A percentile compares a stretch with the other conserved stretches of the same genome.
phyloP scores from a whole-genome alignment of 1,284 basidiomycete species.

The Kwoniella shivajii region DNA sequence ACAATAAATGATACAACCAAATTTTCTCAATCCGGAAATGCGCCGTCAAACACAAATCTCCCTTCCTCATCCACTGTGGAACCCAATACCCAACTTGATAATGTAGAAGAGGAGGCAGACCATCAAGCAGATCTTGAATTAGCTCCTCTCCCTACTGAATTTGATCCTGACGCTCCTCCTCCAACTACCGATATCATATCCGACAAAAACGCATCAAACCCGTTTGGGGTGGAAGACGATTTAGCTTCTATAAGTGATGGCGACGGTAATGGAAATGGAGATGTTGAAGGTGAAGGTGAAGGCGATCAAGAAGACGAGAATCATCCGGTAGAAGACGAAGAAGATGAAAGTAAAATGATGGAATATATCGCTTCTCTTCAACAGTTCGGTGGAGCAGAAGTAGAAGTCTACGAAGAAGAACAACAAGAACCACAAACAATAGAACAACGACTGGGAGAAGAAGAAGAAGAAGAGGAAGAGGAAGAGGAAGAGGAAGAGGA shows the following conservation, averaged over 20 bases:
- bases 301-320: slow-evolving; percentile 8
- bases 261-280: not conserved
- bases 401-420: slow-evolving; percentile 5
- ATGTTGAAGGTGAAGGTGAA: slow-evolving; percentile 8
- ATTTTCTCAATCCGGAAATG: too few relatives aligned
- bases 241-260: not conserved
- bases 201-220: slow-evolving; percentile 1
- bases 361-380: slow-evolving; percentile 16
- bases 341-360: slow-evolving; percentile 18
- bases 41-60: too few relatives aligned
- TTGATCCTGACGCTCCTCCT: slow-evolving; percentile 19
- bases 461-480: not conserved
- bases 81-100: not conserved
- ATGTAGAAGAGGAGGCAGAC: not conserved
- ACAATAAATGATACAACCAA: too few relatives aligned
- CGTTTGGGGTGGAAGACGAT: slow-evolving; percentile 10
- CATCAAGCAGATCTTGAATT: slow-evolving; percentile 16
- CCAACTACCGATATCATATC: not conserved
- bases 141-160: slow-evolving; percentile 18
- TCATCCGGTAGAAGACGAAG: slow-evolving; percentile 7
- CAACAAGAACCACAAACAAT: not conserved
- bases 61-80: too few relatives aligned
- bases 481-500: slow-evolving; percentile 5
- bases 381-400: slow-evolving; percentile 8
- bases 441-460: too few relatives aligned